Evolutionary conservation across 345 rosid genomes (phyloP).

Genomic region (Aegle marmelos): DNA sequence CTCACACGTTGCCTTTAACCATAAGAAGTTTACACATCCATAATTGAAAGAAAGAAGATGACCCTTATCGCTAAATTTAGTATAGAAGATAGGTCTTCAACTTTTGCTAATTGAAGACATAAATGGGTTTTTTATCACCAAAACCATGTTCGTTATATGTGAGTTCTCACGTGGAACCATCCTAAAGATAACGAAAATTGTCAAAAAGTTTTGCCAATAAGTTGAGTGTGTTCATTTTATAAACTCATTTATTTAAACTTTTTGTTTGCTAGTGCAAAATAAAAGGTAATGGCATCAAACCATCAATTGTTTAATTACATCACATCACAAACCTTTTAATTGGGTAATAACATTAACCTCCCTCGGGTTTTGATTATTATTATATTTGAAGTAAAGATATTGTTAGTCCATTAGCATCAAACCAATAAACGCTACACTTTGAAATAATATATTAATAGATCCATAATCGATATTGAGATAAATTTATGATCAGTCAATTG

Average conservation of each 20-base stretch:
- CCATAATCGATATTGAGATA: too few relatives aligned
- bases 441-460: too few relatives aligned
- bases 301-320: not conserved
- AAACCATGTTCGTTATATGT: not conserved
- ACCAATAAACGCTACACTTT: too few relatives aligned
- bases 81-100: not conserved
- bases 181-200: not conserved
- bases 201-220: not conserved
- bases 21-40: not conserved
- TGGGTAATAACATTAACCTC: not conserved
- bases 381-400: too few relatives aligned
- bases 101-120: not conserved
- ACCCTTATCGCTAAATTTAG: constrained; percentile 6
- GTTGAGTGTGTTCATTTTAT: not conserved
- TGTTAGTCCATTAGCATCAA: too few relatives aligned
- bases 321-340: not conserved
- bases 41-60: not conserved
- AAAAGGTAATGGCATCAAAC: not conserved
- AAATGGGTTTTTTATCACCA: not conserved
- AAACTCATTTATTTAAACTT: not conserved
- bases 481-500: too few relatives aligned
- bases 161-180: not conserved
- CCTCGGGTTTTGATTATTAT: too few relatives aligned
- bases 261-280: constrained; percentile 3
- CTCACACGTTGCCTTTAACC: not conserved